Evolutionary conservation across 805 yeast genomes (phyloP).

Genomic region (Starmerella stigmatis): DNA sequence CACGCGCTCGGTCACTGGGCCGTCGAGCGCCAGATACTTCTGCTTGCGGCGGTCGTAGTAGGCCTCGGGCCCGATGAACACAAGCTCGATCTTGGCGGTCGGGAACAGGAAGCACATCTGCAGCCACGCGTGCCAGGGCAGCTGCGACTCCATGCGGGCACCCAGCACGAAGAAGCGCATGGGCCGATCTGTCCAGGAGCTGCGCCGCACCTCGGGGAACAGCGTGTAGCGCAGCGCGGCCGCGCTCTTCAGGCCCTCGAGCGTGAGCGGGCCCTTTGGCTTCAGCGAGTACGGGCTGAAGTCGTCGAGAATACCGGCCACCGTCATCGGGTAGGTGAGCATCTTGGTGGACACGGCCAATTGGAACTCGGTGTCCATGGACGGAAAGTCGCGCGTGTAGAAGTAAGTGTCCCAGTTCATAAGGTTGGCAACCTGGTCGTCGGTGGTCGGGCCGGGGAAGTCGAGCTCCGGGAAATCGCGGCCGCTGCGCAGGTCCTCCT

Average conservation of each 20-base stretch:
- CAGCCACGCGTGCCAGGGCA: slow-evolving; percentile 93
- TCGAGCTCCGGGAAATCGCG: slow-evolving; percentile 92
- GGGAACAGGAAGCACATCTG: slow-evolving; percentile 83
- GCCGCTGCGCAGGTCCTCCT: slow-evolving; percentile 90
- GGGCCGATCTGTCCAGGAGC: slow-evolving; percentile 70
- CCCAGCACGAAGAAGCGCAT: slow-evolving; percentile 83
- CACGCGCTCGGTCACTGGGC: slow-evolving; percentile 48
- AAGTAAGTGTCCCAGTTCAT: slow-evolving; percentile 86
- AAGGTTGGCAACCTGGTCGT: slow-evolving; percentile 63
- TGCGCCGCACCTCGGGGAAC: slow-evolving; percentile 55
- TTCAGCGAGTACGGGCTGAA: slow-evolving; percentile 71
- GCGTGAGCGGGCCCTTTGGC: slow-evolving; percentile 78
- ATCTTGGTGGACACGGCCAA: slow-evolving; percentile 91
- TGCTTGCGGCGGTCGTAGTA: slow-evolving; percentile 62
- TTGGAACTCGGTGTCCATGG: slow-evolving; percentile 96
- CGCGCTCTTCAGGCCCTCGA: slow-evolving; percentile 86
- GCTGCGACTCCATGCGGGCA: slow-evolving; percentile 83
- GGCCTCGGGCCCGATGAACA: slow-evolving; percentile 90
- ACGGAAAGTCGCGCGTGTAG: slow-evolving; percentile 82
- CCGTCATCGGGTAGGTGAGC: slow-evolving; percentile 84
- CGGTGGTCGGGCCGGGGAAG: slow-evolving; percentile 71
- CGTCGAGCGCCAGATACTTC: slow-evolving; percentile 46
- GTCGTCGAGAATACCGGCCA: slow-evolving; percentile 72
- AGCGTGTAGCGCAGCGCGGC: slow-evolving; percentile 88
- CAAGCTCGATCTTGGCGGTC: slow-evolving; percentile 67